Evolutionary conservation across 768 basidiomycete genomes (phyloP).

Genomic region (Suillus placidus): DNA sequence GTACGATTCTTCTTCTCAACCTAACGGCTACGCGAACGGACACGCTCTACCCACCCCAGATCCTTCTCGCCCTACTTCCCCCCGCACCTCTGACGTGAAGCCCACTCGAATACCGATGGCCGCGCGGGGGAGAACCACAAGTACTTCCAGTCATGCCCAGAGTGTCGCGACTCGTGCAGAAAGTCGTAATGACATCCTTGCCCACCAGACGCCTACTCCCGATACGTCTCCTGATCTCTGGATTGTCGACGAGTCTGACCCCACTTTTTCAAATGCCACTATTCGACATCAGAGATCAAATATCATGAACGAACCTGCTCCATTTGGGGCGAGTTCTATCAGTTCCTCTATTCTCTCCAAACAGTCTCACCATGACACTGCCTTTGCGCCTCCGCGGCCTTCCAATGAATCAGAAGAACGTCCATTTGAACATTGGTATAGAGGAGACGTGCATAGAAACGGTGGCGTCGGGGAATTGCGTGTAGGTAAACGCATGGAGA

Average conservation of each 20-base stretch:
- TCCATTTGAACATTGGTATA: conserved; percentile 90
- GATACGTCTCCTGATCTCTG: conserved; percentile 35
- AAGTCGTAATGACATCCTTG: conserved; percentile 35
- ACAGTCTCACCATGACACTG: conserved; percentile 37
- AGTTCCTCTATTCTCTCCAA: conserved; percentile 46
- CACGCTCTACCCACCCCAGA: conserved; percentile 38
- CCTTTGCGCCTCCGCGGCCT: conserved; percentile 43
- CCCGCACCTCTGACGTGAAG: conserved; percentile 43
- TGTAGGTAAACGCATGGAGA: conserved; percentile 74
- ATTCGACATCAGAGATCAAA: conserved; percentile 45
- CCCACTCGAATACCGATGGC: conserved; percentile 53
- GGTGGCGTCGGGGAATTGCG: conserved; percentile 87
- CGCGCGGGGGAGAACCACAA: conserved; percentile 44
- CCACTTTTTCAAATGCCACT: conserved; percentile 36
- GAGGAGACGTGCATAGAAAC: conserved; percentile 83
- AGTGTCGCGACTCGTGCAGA: conserved; percentile 39
- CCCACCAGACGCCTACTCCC: conserved; percentile 30
- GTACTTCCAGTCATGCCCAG: conserved; percentile 43
- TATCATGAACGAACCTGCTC: conserved; percentile 65
- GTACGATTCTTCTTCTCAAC: conserved; percentile 39
- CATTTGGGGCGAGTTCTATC: conserved; percentile 51
- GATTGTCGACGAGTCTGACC: conserved; percentile 31
- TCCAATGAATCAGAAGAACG: conserved; percentile 80
- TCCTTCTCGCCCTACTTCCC: conserved; percentile 45
- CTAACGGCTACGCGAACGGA: conserved; percentile 32